phyloP scores from a whole-genome alignment of 345 rosid species.

The Capsella bursapastoris region DNA sequence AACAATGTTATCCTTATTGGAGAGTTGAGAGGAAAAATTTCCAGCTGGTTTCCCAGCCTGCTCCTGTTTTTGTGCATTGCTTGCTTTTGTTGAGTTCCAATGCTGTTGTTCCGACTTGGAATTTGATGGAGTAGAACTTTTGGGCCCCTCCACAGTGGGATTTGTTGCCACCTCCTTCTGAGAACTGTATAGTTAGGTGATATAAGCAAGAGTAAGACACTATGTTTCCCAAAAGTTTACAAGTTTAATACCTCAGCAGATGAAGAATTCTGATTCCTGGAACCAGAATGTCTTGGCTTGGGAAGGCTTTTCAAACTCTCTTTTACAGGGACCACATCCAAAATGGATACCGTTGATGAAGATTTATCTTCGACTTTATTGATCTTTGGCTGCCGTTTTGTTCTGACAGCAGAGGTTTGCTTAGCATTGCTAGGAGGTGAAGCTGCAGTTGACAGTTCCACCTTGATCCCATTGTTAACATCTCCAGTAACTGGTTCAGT shows the following conservation, averaged over 20 bases:
- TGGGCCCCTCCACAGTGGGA: slow-evolving; percentile 35
- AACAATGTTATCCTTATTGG: slow-evolving; percentile 28
- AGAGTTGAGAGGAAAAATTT: slow-evolving; percentile 47
- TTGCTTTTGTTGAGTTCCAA: slow-evolving; percentile 45
- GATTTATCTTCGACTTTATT: slow-evolving; percentile 45
- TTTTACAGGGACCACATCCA: slow-evolving; percentile 37
- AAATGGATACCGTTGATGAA: slow-evolving; percentile 43
- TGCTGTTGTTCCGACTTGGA: slow-evolving; percentile 51
- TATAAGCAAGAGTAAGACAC: slow-evolving; percentile 26
- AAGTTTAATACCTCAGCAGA: slow-evolving; percentile 51
- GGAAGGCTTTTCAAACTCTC: slow-evolving; percentile 37
- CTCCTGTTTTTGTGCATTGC: slow-evolving; percentile 43
- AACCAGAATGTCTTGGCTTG: slow-evolving; percentile 29
- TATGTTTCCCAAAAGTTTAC: slow-evolving; percentile 21
- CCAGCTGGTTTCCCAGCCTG: slow-evolving; percentile 39
- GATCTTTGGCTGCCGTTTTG: slow-evolving; percentile 48
- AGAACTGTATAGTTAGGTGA: slow-evolving; percentile 48
- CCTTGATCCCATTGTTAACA: slow-evolving; percentile 33
- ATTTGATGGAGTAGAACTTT: slow-evolving; percentile 49
- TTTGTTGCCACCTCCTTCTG: slow-evolving; percentile 48
- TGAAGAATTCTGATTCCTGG: slow-evolving; percentile 37
- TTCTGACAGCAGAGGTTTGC: slow-evolving; percentile 42
- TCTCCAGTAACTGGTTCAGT: slow-evolving; percentile 42
- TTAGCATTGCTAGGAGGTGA: slow-evolving; percentile 38
- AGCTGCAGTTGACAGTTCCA: slow-evolving; percentile 39